Percentiles rank a stretch among this genome's conserved stretches.
Evolutionary conservation across 345 rosid species (phyloP).

Genomic region (Bruguiera parviflora): DNA sequence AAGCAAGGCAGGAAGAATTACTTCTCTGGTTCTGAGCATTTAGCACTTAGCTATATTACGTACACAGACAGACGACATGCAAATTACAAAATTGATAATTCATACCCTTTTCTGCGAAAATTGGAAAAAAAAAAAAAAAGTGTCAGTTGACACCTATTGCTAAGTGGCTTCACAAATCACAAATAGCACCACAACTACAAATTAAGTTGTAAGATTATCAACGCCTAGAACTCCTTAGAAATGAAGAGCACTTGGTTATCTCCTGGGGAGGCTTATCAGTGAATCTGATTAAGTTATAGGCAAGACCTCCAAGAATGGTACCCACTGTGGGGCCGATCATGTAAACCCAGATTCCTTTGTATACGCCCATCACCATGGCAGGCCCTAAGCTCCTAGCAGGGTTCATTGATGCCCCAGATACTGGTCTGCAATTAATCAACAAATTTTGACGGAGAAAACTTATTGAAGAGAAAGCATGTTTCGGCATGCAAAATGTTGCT

Average conservation of each 20-base stretch:
- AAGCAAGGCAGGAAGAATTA: too few relatives aligned
- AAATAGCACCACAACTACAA: too few relatives aligned
- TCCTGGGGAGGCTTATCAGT: conserved; percentile 17
- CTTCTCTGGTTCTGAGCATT: too few relatives aligned
- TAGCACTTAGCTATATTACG: too few relatives aligned
- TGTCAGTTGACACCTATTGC: too few relatives aligned
- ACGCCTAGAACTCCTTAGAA: neutral
- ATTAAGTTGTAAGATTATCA: too few relatives aligned
- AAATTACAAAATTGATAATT: too few relatives aligned
- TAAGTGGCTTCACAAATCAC: too few relatives aligned
- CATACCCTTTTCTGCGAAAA: too few relatives aligned
- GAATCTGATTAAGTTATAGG: conserved; percentile 29
- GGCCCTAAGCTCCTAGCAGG: conserved; percentile 42
- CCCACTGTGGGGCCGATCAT: conserved; percentile 29
- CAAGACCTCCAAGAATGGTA: conserved; percentile 27
- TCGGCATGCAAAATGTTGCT: neutral
- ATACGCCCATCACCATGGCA: conserved; percentile 27
- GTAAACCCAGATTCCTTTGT: conserved; percentile 36
- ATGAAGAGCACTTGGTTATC: conserved; percentile 12
- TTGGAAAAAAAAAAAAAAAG: too few relatives aligned
- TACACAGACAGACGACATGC: too few relatives aligned
- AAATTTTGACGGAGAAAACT: neutral
- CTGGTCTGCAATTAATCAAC: conserved; percentile 22
- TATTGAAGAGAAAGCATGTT: too few relatives aligned
- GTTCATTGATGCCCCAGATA: conserved; percentile 47